Evolutionary conservation across 257 asterid species (phyloP).

Genomic region (Ilex asprella): DNA sequence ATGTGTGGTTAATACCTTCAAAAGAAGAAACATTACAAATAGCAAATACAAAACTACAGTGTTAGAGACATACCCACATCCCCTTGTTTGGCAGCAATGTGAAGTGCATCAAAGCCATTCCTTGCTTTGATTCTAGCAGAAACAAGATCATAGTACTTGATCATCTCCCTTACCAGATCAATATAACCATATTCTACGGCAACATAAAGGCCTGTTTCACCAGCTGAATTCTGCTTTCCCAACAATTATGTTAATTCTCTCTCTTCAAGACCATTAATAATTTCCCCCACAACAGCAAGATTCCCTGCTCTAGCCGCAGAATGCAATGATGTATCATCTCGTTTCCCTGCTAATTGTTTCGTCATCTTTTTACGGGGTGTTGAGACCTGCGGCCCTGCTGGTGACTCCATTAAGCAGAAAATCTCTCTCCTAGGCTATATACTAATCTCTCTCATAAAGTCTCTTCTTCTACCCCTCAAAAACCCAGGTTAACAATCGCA

Average conservation of each 20-base stretch:
- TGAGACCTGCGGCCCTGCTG: conserved; percentile 13
- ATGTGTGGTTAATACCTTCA: too few relatives aligned
- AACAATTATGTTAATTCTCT: conserved; percentile 25
- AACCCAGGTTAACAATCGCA: conserved; percentile 24
- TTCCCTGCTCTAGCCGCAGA: conserved; percentile 37
- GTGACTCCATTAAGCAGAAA: conserved; percentile 7
- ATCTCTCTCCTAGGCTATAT: not conserved
- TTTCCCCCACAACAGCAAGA: conserved; percentile 20
- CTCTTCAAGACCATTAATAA: conserved; percentile 11
- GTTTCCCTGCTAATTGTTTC: conserved; percentile 43
- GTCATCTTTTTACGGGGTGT: too few relatives aligned
- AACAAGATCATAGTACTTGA: conserved; percentile 28
- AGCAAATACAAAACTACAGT: too few relatives aligned
- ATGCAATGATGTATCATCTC: conserved; percentile 39
- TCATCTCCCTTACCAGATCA: conserved; percentile 37
- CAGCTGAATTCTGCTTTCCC: conserved; percentile 33
- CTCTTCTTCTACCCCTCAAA: conserved; percentile 38
- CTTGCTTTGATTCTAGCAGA: conserved; percentile 46
- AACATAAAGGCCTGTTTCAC: conserved; percentile 40
- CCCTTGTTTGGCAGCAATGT: too few relatives aligned
- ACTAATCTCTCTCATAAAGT: not conserved
- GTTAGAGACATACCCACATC: too few relatives aligned
- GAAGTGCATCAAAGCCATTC: conserved; percentile 49
- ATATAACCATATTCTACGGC: conserved; percentile 40
- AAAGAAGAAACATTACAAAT: too few relatives aligned